Base-by-base conservation (phyloP, 192 early-diverging fungal species). In the Entophlyctis luteolus region DNA sequence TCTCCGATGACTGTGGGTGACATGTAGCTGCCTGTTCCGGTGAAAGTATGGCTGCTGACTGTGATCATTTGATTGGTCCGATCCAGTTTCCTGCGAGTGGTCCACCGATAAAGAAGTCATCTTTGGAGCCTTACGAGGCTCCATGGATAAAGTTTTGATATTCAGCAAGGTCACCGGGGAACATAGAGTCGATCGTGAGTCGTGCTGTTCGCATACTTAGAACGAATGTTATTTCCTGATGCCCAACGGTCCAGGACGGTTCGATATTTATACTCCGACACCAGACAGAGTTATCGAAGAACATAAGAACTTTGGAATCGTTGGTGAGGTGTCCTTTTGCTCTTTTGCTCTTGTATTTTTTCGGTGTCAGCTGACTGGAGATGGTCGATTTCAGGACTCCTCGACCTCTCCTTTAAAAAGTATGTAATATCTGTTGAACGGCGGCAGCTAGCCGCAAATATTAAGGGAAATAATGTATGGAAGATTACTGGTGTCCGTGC, bases 381-480 rank as follows among this genome's bases (percentile, higher is more conserved):
- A 4, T 23, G 31, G 10, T 33, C 4, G 23, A 20, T 55, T 18
- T 29, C 18, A 57, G 68, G 68, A 22, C 1, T 70, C 5, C 27
- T 70, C 10, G 58, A 70, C 31, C 50, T 70, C 14, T 23, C 14
- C 18, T 70, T 59, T 36, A 59, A 47, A 59, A 59, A 62, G 58
- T 70, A 25, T 35, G 37, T 62, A 10, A 23, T 70, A 4, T 12
- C 50, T 5, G 28, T 70, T 23, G 25, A n/a, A 3, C 29, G 31
- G 4, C 56, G 58, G 4, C 58, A 70, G 23, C 6, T 70, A 18
- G 58, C 68, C 12, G 68, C 68, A 0, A 49, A 18, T 8, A 37
- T 60, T 16, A 49, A 52, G 5, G 45, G 58, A 28, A 60, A 59
- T 27, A 16, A 29, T 3, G 37, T 70, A 12, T 70, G 68, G 68